phyloP scores from a whole-genome alignment of 192 early-diverging fungal species.

The Entophlyctis luteolus region DNA sequence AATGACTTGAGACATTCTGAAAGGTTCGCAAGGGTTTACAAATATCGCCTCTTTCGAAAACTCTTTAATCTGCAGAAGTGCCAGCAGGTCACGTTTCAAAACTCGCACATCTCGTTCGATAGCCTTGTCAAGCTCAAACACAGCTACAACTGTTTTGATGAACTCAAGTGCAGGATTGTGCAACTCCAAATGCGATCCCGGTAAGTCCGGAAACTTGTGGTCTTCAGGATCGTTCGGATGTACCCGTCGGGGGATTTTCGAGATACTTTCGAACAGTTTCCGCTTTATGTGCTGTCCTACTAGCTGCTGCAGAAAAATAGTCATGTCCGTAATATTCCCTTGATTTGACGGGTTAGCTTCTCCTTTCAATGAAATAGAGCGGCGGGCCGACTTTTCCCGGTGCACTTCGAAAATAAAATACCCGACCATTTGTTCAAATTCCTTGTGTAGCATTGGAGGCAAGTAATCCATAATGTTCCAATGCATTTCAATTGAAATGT shows the following conservation, averaged over 20 bases:
- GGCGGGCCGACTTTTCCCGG: constrained; percentile 20
- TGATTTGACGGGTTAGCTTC: not conserved
- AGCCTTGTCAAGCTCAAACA: constrained; percentile 68
- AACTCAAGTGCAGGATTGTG: constrained; percentile 79
- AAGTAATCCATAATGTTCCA: constrained; percentile 92
- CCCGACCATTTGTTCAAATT: constrained; percentile 65
- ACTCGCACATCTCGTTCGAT: constrained; percentile 76
- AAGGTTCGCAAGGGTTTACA: constrained; percentile 75
- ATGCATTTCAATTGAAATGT: constrained; percentile 53
- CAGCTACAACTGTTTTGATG: constrained; percentile 69
- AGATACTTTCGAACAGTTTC: constrained; percentile 60
- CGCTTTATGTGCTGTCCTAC: constrained; percentile 44
- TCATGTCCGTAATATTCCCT: constrained; percentile 5
- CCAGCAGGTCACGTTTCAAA: constrained; percentile 75
- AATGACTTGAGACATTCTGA: constrained; percentile 74
- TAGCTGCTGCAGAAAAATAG: constrained; percentile 26
- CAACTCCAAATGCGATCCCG: constrained; percentile 66
- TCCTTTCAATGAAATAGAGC: not conserved
- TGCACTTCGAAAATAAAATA: constrained; percentile 55
- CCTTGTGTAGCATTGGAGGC: constrained; percentile 64
- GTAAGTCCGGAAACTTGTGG: constrained; percentile 63
- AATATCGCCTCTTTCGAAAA: constrained; percentile 77
- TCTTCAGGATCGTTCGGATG: constrained; percentile 22
- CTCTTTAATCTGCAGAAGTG: constrained; percentile 71
- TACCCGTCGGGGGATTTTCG: constrained; percentile 48